A percentile compares a stretch with the other conserved stretches of the same genome.
Conservation (phyloP, 2,329 filamentous ascomycete genomes). For the Nemania sp. region DNA sequence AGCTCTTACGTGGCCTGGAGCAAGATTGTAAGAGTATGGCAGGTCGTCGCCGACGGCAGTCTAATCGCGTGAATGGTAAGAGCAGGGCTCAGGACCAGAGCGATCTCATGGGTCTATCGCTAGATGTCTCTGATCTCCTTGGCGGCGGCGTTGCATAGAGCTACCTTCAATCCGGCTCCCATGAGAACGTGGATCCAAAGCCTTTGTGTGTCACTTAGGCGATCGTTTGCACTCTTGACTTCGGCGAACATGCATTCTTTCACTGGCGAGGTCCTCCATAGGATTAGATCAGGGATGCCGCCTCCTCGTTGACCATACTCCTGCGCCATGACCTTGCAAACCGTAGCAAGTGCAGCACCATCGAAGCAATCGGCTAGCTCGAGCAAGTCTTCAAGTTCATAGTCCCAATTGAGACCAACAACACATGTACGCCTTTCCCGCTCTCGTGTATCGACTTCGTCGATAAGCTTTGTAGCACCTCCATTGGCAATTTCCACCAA, state of each 20-base stretch:
- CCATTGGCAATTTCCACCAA: conserved; percentile 88
- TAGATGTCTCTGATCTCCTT: conserved; percentile 51
- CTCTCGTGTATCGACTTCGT: conserved; percentile 69
- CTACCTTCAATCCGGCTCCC: conserved; percentile 81
- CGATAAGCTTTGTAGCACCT: conserved; percentile 67
- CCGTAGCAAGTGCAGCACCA: conserved; percentile 75
- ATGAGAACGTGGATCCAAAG: conserved; percentile 95
- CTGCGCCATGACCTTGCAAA: conserved; percentile 94
- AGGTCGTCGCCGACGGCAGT: not conserved
- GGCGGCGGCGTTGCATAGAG: conserved; percentile 70
- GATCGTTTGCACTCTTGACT: conserved; percentile 86
- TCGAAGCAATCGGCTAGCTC: conserved; percentile 80
- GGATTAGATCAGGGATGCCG: conserved; percentile 88
- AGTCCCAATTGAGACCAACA: conserved; percentile 92
- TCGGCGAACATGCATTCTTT: conserved; percentile 74
- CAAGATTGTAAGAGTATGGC: not conserved
- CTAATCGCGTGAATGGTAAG: not conserved
- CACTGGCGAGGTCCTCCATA: conserved; percentile 66
- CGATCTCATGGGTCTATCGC: not conserved
- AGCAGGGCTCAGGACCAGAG: too few species aligned
- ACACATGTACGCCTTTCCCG: conserved; percentile 75
- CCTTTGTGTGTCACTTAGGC: conserved; percentile 91
- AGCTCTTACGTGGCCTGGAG: not conserved
- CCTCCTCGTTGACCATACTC: conserved; percentile 87
- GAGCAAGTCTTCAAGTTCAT: conserved; percentile 73